These are phyloP conservation scores for Taphrina betulina DNA, from an alignment of 1,139 yeast species.

Conservation along the genomic window DNA sequence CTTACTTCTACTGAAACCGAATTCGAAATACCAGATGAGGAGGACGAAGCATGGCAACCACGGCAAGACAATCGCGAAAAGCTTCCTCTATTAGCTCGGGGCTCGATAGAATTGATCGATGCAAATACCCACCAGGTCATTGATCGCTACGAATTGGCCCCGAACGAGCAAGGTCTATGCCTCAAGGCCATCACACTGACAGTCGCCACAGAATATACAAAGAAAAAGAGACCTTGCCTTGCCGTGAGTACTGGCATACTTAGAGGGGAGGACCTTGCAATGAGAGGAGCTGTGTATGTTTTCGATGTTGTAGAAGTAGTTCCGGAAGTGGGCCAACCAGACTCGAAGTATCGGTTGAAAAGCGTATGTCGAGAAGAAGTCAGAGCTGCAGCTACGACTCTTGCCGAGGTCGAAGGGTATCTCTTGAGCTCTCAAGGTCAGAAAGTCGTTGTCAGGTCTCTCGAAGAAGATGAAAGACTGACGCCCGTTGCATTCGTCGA, in stretches of 20 bases:
- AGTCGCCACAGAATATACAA: slow-evolving; percentile 51
- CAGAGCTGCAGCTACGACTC: slow-evolving; percentile 79
- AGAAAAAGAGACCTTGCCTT: slow-evolving; percentile 63
- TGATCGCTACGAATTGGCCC: slow-evolving; percentile 59
- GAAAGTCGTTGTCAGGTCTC: slow-evolving; percentile 66
- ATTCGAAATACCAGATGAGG: slow-evolving; percentile 73
- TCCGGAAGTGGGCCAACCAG: slow-evolving; percentile 88
- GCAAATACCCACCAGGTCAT: slow-evolving; percentile 76
- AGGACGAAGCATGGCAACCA: slow-evolving; percentile 48
- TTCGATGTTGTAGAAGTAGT: slow-evolving; percentile 78
- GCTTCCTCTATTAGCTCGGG: slow-evolving; percentile 57
- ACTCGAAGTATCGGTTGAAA: slow-evolving; percentile 74
- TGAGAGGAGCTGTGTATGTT: slow-evolving; percentile 75
- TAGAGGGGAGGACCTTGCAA: slow-evolving; percentile 78
- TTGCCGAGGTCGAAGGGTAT: slow-evolving; percentile 80
- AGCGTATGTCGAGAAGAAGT: slow-evolving; percentile 72
- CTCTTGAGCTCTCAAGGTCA: slow-evolving; percentile 86
- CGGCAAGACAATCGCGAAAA: slow-evolving; percentile 47
- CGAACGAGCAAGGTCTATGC: slow-evolving; percentile 64
- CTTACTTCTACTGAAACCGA: slow-evolving; percentile 63
- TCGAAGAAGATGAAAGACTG: slow-evolving; percentile 74
- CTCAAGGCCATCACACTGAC: slow-evolving; percentile 62
- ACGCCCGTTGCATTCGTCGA: slow-evolving; percentile 94
- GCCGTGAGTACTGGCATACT: slow-evolving; percentile 76
- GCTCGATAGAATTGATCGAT: slow-evolving; percentile 64